Evolutionary conservation across 1,284 basidiomycete species (phyloP).

Genomic region (Ustilago curta): DNA sequence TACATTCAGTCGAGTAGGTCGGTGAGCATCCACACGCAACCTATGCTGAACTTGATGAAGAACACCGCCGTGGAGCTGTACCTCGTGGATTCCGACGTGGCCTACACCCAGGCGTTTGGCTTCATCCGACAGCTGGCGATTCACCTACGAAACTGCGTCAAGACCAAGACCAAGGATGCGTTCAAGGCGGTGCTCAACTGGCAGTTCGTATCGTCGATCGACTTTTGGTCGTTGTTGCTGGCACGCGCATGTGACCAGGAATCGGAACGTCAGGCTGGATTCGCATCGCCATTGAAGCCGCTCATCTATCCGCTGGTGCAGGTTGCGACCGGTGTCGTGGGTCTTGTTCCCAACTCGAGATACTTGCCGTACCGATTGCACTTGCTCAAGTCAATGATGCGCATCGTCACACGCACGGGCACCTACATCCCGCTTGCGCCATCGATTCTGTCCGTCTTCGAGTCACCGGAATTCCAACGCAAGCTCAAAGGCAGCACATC

Average conservation of each 20-base stretch:
- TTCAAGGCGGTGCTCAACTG: constrained; percentile 77
- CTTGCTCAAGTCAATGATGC: constrained; percentile 78
- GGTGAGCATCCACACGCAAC: constrained; percentile 86
- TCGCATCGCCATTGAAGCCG: constrained; percentile 82
- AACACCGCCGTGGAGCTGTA: constrained; percentile 95
- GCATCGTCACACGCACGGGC: constrained; percentile 80
- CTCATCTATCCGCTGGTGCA: constrained; percentile 96
- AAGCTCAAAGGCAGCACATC: constrained; percentile 88
- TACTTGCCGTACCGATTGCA: constrained; percentile 86
- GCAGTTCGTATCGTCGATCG: constrained; percentile 95
- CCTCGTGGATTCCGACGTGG: constrained; percentile 76
- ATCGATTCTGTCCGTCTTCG: constrained; percentile 85
- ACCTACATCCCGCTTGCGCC: constrained; percentile 91
- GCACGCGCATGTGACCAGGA: constrained; percentile 57
- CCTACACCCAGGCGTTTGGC: constrained; percentile 93
- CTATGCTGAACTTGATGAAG: constrained; percentile 97
- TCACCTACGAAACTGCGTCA: constrained; percentile 89
- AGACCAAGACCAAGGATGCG: constrained; percentile 75
- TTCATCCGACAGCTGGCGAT: constrained; percentile 97
- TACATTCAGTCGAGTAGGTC: constrained; percentile 84
- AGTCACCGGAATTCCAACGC: constrained; percentile 80
- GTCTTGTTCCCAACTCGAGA: constrained; percentile 83
- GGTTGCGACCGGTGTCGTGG: constrained; percentile 91
- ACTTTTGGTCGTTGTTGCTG: constrained; percentile 91
- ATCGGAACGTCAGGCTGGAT: constrained; percentile 43